Evolutionary conservation across 2,329 filamentous ascomycete species (phyloP), one percentile per base, ranked within the genome.

Genomic region (Clonostachys sp.): DNA sequence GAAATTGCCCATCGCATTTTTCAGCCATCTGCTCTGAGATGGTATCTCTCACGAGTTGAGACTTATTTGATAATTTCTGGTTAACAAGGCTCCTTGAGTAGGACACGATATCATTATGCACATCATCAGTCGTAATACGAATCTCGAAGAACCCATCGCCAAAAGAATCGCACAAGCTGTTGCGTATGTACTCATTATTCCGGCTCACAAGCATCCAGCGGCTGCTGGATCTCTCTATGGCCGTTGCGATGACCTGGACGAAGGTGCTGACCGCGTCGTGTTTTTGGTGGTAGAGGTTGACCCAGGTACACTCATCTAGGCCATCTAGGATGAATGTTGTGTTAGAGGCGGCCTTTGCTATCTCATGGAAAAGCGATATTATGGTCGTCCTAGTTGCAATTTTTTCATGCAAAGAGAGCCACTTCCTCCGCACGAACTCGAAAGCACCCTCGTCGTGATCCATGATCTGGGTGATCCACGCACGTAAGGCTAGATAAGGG

Each of bases 1-100:
- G 40, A 34, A 70, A 68, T 39, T 66, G 65, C 0, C 62, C 66
- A 2, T 62, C 50, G 18, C 57, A 66, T 2, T 56, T 49, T 3
- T 57, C 44, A 0, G 61, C 47, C 47, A 68, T 55, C 14, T 41
- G 47, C 5, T 54, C 9, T 2, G 61, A 58, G 1, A 67, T 46
- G 0, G 51, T 41, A 0, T 46, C 2, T n/a, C 48, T 49, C 0
- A 61, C 17, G 1, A 35, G n/a, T 1, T 57, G 18, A 6, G 46
- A 53, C 16, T 65, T 62, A 3, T 61, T 61, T 0, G 41, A 9
- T 1, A 69, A 45, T 14, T 57, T 65, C 6, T 35, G 49, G 10
- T 62, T 20, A 1, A 68, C 56, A 0, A 68, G 54, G 5, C 42
- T 54, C 16, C 42, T 50, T 0, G 64, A 62, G 12, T 56, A 64